phyloP scores from a whole-genome alignment of 2,329 filamentous ascomycete species.

The Samsoniella hepiali region DNA sequence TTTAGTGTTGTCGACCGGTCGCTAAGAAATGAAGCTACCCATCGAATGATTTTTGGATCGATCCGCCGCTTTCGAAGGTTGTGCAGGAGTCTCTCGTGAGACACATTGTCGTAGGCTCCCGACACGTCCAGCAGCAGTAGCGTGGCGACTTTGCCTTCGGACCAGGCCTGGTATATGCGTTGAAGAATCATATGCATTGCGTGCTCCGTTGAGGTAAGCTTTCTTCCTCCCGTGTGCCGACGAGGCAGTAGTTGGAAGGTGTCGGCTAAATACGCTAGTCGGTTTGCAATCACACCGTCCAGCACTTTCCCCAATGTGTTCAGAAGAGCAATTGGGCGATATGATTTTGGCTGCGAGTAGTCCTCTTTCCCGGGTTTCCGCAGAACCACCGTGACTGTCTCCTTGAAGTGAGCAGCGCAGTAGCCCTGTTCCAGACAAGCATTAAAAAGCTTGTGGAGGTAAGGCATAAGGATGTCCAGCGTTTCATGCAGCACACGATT shows the following conservation, averaged over 20 bases:
- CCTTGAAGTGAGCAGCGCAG: slow-evolving; percentile 22
- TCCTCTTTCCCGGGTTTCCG: slow-evolving; percentile 23
- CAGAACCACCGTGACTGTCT: slow-evolving; percentile 21
- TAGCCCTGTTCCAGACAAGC: slow-evolving; percentile 21
- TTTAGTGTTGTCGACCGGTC: slow-evolving; percentile 19
- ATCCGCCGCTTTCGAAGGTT: slow-evolving; percentile 22
- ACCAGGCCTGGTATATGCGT: slow-evolving; percentile 21
- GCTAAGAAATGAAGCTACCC: slow-evolving; percentile 23
- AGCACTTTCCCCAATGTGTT: slow-evolving; percentile 21
- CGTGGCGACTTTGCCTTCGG: slow-evolving; percentile 16
- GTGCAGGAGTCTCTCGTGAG: slow-evolving; percentile 20
- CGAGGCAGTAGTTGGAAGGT: slow-evolving; percentile 12
- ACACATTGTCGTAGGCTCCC: slow-evolving; percentile 22
- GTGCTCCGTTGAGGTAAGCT: slow-evolving; percentile 19
- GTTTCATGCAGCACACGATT: slow-evolving; percentile 23
- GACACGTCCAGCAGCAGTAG: slow-evolving; percentile 23
- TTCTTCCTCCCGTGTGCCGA: slow-evolving; percentile 18
- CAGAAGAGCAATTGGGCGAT: slow-evolving; percentile 23
- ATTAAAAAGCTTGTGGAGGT: slow-evolving; percentile 22
- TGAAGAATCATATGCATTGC: slow-evolving; percentile 19
- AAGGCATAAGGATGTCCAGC: slow-evolving; percentile 21
- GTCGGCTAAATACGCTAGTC: slow-evolving; percentile 20
- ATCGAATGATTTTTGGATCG: slow-evolving; percentile 22
- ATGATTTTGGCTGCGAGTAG: slow-evolving; percentile 23
- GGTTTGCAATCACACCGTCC: slow-evolving; percentile 21